These are phyloP conservation scores for Lanzia echinophila DNA, from an alignment of 2,329 filamentous ascomycete species.

Conservation along the genomic window DNA sequence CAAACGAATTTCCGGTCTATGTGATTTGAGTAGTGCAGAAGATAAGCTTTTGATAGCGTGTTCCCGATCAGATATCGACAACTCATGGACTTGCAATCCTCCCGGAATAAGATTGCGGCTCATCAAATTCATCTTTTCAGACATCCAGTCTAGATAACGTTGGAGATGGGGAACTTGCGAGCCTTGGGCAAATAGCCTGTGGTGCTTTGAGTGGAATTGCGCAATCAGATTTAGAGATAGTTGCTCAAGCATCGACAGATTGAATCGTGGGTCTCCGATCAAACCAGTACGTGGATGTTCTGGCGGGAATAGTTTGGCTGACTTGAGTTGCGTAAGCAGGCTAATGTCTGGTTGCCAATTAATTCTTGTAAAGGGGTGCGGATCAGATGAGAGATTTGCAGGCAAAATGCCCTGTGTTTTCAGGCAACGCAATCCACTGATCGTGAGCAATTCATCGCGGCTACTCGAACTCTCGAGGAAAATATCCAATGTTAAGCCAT, in stretches of 20 bases:
- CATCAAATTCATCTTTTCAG: background rate
- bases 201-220: background rate
- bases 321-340: background rate
- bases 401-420: background rate
- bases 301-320: background rate
- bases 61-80: background rate
- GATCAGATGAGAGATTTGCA: background rate
- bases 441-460: background rate
- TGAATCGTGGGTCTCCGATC: background rate
- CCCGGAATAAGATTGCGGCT: background rate
- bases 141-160: background rate
- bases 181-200: background rate
- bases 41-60: background rate
- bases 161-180: background rate
- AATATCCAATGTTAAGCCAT: background rate
- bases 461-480: background rate
- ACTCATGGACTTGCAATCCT: background rate
- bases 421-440: background rate
- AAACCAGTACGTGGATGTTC: background rate
- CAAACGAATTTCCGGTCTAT: background rate
- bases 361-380: background rate
- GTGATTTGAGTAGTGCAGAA: background rate
- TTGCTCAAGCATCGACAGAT: background rate
- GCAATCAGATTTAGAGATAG: background rate
- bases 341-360: conserved; percentile 9